Base-by-base conservation (phyloP, 345 rosid genomes). In the Noccaea caerulescens region DNA sequence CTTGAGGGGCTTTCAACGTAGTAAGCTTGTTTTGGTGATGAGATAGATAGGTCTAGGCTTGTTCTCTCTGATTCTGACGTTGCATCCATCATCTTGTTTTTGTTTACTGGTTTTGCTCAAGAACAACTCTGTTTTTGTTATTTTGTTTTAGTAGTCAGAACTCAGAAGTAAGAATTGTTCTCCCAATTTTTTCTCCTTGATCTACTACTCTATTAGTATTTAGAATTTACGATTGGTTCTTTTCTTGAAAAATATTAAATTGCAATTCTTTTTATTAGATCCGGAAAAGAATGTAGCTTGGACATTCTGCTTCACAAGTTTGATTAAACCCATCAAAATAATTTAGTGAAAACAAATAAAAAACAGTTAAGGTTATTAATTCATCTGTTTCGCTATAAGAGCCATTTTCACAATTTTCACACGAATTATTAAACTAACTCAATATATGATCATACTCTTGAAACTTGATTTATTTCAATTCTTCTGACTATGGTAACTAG, bases 1-100 rank as follows among this genome's bases (percentile, higher is more conserved):
- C 90, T 79, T n/a, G 96, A 87, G 2, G 97, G 97, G 66, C 93
- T 87, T 44, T 88, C 93, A 5, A 85, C 92, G 74, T 77, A 91
- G 68, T 87, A 91, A 2, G 81, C 84, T 41, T 81, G 88, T 76
- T 87, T 87, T 1, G 97, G 91, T 30, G 91, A 88, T 80, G 93
- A 86, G 0, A 93, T 84, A 1, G 97, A 88, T 4, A 93, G 82
- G 63, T 86, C 93, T 0, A 84, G 73, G 63, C 96, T 85, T 27
- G 91, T 84, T 25, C 84, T 70, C 61, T 88, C 96, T n/a, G 93
- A 91, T 37, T 91, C 96, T 1, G 97, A 85, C 64, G 85, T 87
- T 0, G 81, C 71, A 13, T 87, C 85, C 75, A 81, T 79, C 87
- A 75, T 86, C 39, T 50, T 60, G n/a, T 37, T 11, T 16, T 51